Evolutionary conservation across 371 early-diverging fungal species (phyloP).

Genomic region (Lichtheimia ornata): DNA sequence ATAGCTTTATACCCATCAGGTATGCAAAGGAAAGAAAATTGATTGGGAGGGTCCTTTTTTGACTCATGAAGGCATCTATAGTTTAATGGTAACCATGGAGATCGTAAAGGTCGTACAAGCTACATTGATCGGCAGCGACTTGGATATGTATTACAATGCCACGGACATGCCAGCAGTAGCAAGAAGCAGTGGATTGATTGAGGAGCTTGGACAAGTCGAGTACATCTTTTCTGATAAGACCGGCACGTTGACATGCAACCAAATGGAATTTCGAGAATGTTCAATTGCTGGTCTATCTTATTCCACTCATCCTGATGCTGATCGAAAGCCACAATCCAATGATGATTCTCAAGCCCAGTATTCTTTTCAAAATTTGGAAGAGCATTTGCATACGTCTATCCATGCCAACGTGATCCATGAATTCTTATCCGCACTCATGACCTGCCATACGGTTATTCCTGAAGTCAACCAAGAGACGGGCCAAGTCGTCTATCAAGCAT

Average conservation of each 20-base stretch:
- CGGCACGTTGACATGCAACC: constrained; percentile 95
- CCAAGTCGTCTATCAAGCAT: constrained; percentile 82
- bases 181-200: constrained; percentile 87
- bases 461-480: constrained; percentile 56
- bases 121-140: constrained; percentile 75
- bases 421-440: constrained; percentile 79
- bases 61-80: constrained; percentile 7
- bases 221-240: constrained; percentile 92
- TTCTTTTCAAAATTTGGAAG: constrained; percentile 63
- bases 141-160: constrained; percentile 84
- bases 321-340: constrained; percentile 41
- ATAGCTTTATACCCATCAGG: constrained; percentile 91
- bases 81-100: constrained; percentile 91
- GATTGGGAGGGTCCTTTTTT: not conserved
- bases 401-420: constrained; percentile 61
- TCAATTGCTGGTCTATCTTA: constrained; percentile 78
- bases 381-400: constrained; percentile 55
- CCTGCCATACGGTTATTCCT: constrained; percentile 98
- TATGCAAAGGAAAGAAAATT: constrained; percentile 13
- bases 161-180: constrained; percentile 87
- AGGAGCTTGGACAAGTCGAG: constrained; percentile 91
- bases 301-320: constrained; percentile 65
- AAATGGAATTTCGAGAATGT: constrained; percentile 93
- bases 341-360: constrained; percentile 46
- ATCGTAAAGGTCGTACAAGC: constrained; percentile 86